Evolutionary conservation across 2,329 filamentous ascomycete species (phyloP).

Genomic region (Metarhizium rileyi): DNA sequence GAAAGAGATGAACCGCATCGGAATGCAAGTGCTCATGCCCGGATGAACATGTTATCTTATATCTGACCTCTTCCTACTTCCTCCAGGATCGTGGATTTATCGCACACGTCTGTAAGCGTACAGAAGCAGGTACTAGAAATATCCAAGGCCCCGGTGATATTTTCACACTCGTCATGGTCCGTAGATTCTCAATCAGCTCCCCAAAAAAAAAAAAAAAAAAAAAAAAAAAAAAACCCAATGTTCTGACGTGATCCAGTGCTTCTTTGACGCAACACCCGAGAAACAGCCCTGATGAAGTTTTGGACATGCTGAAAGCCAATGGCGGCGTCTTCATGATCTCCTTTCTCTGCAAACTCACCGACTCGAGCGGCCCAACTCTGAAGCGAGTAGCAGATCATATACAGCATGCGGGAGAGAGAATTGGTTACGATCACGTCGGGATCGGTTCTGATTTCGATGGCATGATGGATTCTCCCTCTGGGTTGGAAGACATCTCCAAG

Average conservation of each 20-base stretch:
- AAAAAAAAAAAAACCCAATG: too few species aligned
- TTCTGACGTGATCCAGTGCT: too few species aligned
- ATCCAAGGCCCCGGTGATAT: constrained; percentile 63
- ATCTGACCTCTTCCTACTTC: background rate
- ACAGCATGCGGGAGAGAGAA: constrained; percentile 62
- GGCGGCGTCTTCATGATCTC: constrained; percentile 78
- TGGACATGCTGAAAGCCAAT: constrained; percentile 60
- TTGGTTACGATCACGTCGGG: constrained; percentile 76
- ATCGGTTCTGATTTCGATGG: constrained; percentile 79
- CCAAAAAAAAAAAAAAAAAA: too few species aligned
- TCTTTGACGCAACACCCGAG: constrained; percentile 66
- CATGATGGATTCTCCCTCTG: constrained; percentile 52
- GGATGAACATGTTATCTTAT: too few species aligned
- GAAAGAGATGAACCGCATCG: constrained; percentile 10
- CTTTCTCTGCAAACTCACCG: constrained; percentile 68
- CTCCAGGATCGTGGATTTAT: constrained; percentile 60
- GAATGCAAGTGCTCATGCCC: constrained; percentile 5
- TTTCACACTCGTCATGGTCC: constrained; percentile 46
- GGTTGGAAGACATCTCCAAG: constrained; percentile 71
- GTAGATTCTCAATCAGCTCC: background rate
- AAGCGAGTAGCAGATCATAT: constrained; percentile 69
- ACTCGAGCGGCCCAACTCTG: constrained; percentile 57
- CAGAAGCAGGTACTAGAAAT: constrained; percentile 6
- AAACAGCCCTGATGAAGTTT: constrained; percentile 73
- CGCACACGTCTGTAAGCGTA: constrained; percentile 38